These are phyloP conservation scores for Chenopodium suecicum DNA, from an alignment of 148 eudicot species.

Conservation along the genomic window DNA sequence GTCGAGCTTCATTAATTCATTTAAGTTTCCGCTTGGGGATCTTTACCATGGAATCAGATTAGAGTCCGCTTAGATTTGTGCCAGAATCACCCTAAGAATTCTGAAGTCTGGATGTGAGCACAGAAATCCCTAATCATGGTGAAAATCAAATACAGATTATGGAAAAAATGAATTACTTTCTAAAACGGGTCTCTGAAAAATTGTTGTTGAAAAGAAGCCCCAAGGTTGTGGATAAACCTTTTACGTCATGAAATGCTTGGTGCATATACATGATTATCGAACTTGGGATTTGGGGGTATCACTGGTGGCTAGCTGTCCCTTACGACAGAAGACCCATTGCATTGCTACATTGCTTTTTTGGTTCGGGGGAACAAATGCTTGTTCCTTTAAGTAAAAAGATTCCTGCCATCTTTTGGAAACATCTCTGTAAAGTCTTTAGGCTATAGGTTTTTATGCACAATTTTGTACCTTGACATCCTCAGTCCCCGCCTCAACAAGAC, in stretches of 20 bases:
- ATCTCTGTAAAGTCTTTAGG: neutral
- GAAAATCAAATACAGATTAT: neutral
- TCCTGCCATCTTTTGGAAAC: neutral
- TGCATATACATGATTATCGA: neutral
- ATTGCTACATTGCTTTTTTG: neutral
- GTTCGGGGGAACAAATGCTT: neutral
- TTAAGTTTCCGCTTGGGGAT: neutral
- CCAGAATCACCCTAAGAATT: neutral
- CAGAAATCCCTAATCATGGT: neutral
- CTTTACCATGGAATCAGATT: neutral
- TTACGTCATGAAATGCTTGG: neutral
- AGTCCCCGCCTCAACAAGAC: neutral
- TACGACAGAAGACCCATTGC: neutral
- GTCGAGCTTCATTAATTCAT: no score
- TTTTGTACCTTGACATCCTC: neutral
- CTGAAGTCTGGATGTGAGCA: neutral
- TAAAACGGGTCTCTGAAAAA: neutral
- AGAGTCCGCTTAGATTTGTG: neutral
- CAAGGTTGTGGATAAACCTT: neutral
- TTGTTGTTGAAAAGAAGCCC: neutral
- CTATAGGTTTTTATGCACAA: neutral
- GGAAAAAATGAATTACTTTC: no score
- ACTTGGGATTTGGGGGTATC: neutral
- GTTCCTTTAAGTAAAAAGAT: no score
- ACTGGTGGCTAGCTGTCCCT: neutral